Conservation (phyloP, 106 monocot species). For the Dendrobium catenatum region DNA sequence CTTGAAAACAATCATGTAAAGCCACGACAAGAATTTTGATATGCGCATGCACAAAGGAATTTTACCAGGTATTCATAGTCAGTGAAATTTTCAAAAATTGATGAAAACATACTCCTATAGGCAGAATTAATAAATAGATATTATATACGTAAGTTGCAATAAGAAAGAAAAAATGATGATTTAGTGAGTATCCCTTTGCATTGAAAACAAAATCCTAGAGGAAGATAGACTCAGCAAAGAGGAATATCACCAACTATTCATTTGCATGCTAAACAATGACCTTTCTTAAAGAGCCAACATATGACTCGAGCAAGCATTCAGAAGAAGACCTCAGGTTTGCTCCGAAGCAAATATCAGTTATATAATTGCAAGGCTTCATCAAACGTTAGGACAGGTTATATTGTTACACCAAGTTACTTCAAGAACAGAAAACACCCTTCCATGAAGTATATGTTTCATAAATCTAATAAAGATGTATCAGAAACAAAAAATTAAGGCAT, state of each 20-base stretch:
- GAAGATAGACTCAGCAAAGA: not conserved
- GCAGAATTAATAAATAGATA: not conserved
- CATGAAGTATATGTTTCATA: not conserved
- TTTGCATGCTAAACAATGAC: constrained; percentile 1
- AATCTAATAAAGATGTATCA: not conserved
- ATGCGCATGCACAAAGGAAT: constrained; percentile 1
- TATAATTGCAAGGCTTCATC: not conserved
- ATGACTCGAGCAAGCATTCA: not conserved
- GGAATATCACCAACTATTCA: not conserved
- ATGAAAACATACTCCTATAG: not conserved
- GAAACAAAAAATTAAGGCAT: not conserved
- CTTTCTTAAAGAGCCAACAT: not conserved
- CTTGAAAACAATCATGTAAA: not conserved
- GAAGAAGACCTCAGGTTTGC: not conserved
- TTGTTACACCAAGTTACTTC: not conserved
- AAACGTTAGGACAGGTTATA: not conserved
- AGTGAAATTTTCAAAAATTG: not conserved
- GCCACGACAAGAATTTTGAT: not conserved
- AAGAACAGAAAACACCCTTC: not conserved
- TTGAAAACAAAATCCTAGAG: not conserved
- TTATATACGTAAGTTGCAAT: not conserved
- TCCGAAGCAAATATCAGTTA: not conserved
- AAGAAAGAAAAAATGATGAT: not conserved
- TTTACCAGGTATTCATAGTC: not conserved
- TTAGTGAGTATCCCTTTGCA: not conserved